Base-by-base conservation (phyloP, 1,284 basidiomycete species). In the Coriolopsis trogii region DNA sequence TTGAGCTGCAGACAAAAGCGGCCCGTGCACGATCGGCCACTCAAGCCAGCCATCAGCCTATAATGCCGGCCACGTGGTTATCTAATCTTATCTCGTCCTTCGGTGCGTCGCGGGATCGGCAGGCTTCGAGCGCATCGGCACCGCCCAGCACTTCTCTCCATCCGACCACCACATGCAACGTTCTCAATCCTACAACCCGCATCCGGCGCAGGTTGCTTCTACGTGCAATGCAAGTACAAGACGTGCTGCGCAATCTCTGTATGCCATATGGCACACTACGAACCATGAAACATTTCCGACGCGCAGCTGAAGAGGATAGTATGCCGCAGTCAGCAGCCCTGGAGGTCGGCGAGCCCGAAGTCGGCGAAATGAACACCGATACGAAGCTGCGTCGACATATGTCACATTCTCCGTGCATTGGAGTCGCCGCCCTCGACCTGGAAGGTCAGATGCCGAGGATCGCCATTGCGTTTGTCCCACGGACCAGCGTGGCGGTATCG, bases 61-160 rank as follows among this genome's bases (percentile, higher is more conserved):
- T 48, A 53, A 54, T 33, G 45, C 43, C 29, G 12, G 18, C 53
- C 57, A 56, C 57, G 57, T 51, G 57, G 46, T 49, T 49, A 59
- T 59, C 57, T 59, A 56, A 59, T 59, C 57, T 56, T 34, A 56
- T 56, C 50, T 48, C 15, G 1, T 16, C n/a, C n/a, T n/a, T n/a
- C 4, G 4, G 33, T 26, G n/a, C n/a, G 33, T 34, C 33, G 4
- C 20, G n/a, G 33, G 33, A 34, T 34, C 33, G 33, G 33, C 33
- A 18, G n/a, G n/a, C n/a, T n/a, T 30, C 15, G 8, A 30, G 29
- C 29, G 8, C 8, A 30, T 7, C 7, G 29, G 8, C 29, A 30
- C 29, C 6, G 33, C 33, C 13, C 33, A 34, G 33, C 18, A 6
- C 13, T 34, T 5, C 15, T 34, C n/a, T n/a, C n/a, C n/a, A 34